phyloP scores from a whole-genome alignment of 75 land plant genomes.

The Pseudotsuga menziesii region DNA sequence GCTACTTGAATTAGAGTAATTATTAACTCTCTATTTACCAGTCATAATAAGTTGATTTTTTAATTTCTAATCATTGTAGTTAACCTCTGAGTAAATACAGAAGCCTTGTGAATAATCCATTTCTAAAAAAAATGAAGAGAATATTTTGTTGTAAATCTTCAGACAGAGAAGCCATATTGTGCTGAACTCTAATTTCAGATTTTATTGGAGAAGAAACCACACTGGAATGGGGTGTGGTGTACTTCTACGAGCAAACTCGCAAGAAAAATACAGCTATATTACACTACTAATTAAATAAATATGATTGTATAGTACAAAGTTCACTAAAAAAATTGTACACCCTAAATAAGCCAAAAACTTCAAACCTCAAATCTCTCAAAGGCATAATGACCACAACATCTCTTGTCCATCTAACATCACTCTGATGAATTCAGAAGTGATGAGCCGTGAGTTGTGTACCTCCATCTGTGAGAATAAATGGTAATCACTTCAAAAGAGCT shows the following conservation, averaged over 20 bases:
- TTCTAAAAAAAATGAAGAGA: no score
- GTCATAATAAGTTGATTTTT: no score
- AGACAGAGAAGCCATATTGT: no score
- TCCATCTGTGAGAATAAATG: not conserved
- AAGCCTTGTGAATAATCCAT: no score
- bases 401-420: not conserved
- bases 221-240: not conserved
- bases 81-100: no score
- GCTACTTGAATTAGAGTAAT: no score
- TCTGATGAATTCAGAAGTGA: not conserved
- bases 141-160: no score
- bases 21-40: no score
- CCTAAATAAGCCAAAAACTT: slow-evolving; percentile 3
- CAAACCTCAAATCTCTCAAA: not conserved
- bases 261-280: not conserved
- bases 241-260: not conserved
- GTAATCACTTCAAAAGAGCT: slow-evolving; percentile 44
- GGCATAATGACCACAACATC: not conserved
- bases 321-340: not conserved
- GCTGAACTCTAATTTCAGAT: not conserved
- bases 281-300: slow-evolving; percentile 4
- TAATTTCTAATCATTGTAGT: no score
- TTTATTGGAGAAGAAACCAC: not conserved
- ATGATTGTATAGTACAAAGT: not conserved
- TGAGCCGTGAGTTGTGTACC: not conserved